These are phyloP conservation scores for Irpex sp. DNA, from an alignment of 1,284 basidiomycete species.

Conservation along the genomic window DNA sequence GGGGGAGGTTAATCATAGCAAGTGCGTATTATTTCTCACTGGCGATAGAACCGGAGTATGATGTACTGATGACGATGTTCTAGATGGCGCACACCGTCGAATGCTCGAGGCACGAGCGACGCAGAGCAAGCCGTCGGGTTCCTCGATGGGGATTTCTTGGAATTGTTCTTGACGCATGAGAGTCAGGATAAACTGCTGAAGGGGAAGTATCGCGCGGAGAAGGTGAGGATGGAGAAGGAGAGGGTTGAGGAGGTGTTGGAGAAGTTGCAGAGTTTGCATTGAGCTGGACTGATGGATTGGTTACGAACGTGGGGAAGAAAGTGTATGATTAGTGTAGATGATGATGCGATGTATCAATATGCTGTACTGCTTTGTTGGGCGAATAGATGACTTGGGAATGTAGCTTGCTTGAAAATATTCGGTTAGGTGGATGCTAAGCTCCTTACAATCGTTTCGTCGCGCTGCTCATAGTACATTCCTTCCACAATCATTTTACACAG, in stretches of 20 bases:
- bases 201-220: slow-evolving; percentile 52
- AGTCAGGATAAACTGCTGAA: slow-evolving; percentile 39
- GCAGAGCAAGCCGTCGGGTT: slow-evolving; percentile 63
- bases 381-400: too few relatives aligned
- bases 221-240: slow-evolving; percentile 37
- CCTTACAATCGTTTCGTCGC: background rate
- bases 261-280: slow-evolving; percentile 62
- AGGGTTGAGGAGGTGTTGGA: slow-evolving; percentile 49
- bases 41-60: background rate
- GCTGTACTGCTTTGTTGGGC: background rate
- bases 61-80: background rate
- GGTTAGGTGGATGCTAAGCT: too few relatives aligned
- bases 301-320: too few relatives aligned
- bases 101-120: slow-evolving; percentile 47
- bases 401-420: too few relatives aligned
- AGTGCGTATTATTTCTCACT: slow-evolving; percentile 36
- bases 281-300: background rate
- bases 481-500: background rate
- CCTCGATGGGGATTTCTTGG: slow-evolving; percentile 86
- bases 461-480: background rate
- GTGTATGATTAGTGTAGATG: background rate
- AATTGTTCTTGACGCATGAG: slow-evolving; percentile 51
- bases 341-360: background rate
- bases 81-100: slow-evolving; percentile 68
- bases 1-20: slow-evolving; percentile 59